Evolutionary conservation across 106 monocot genomes (phyloP).

Genomic region (Dendrobium nobile): DNA sequence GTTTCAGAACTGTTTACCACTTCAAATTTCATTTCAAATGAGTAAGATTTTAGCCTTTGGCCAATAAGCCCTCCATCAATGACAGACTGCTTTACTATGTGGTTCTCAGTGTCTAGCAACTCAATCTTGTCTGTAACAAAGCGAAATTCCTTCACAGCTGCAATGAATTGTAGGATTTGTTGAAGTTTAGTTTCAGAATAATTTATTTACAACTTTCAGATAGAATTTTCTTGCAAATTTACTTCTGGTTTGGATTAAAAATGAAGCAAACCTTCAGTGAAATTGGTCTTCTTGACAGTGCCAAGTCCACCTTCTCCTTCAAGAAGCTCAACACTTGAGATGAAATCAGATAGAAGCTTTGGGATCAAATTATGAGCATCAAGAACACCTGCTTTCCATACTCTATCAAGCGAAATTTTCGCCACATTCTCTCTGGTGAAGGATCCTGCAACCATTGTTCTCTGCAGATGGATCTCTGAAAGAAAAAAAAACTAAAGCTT

Average conservation of each 20-base stretch:
- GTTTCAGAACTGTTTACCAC: neutral
- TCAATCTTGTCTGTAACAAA: constrained; percentile 23
- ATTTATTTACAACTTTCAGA: too few species aligned
- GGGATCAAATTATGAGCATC: constrained; percentile 21
- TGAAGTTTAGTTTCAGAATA: too few species aligned
- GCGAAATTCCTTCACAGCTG: constrained; percentile 2
- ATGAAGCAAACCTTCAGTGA: constrained; percentile 10
- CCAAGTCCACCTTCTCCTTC: constrained; percentile 26
- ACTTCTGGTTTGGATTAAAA: neutral
- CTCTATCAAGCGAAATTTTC: neutral
- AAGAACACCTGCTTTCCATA: constrained; percentile 25
- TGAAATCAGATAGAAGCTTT: constrained; percentile 5
- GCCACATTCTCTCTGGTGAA: constrained; percentile 7
- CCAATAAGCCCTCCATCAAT: constrained; percentile 36
- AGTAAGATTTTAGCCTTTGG: constrained; percentile 15
- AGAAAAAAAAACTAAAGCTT: neutral
- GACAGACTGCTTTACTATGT: constrained; percentile 12
- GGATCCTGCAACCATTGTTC: constrained; percentile 20
- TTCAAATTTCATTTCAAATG: constrained; percentile 9
- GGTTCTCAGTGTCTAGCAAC: constrained; percentile 19
- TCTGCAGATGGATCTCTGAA: too few species aligned
- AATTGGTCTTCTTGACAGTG: constrained; percentile 12
- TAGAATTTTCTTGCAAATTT: too few species aligned
- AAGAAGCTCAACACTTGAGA: constrained; percentile 11
- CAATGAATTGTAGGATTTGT: neutral